These are phyloP conservation scores for Thalassiosira gravida DNA, from an alignment of 352 stramenopile species.

Conservation along the genomic window DNA sequence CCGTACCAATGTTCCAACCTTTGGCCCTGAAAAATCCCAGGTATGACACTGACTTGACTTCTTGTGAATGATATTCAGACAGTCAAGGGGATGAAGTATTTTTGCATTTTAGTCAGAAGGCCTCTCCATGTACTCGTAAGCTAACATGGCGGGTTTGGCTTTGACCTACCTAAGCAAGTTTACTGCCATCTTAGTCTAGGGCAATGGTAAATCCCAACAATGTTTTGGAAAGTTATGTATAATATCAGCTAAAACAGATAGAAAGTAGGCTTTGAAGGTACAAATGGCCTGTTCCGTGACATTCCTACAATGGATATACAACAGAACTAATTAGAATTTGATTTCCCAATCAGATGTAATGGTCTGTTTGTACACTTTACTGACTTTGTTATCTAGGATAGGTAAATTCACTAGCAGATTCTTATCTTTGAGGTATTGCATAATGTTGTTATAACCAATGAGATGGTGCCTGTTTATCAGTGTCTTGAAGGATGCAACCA, in stretches of 20 bases:
- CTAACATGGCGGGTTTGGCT: slow-evolving; percentile 47
- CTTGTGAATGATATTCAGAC: background rate
- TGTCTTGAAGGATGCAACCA: background rate
- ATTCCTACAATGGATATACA: background rate
- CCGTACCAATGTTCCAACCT: too few relatives aligned
- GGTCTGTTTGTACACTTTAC: background rate
- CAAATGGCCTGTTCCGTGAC: background rate
- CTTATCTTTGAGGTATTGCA: background rate
- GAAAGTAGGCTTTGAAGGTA: slow-evolving; percentile 4
- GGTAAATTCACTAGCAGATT: background rate
- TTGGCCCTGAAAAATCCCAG: slow-evolving; percentile 24
- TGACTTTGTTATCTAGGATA: background rate
- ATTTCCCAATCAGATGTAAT: background rate
- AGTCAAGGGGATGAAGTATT: slow-evolving; percentile 49
- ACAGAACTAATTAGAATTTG: background rate
- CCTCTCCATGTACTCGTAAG: slow-evolving; percentile 33
- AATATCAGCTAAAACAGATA: background rate
- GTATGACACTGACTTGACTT: slow-evolving; percentile 11
- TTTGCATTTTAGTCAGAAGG: slow-evolving; percentile 49
- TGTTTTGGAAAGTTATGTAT: background rate
- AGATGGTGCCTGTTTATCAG: background rate
- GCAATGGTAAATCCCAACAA: slow-evolving; percentile 48
- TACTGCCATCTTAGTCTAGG: slow-evolving; percentile 47
- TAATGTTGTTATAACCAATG: background rate
- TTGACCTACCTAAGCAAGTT: slow-evolving; percentile 51